These are phyloP conservation scores for Pythium periplocum DNA, from an alignment of 352 stramenopile species.

Conservation along the genomic window DNA sequence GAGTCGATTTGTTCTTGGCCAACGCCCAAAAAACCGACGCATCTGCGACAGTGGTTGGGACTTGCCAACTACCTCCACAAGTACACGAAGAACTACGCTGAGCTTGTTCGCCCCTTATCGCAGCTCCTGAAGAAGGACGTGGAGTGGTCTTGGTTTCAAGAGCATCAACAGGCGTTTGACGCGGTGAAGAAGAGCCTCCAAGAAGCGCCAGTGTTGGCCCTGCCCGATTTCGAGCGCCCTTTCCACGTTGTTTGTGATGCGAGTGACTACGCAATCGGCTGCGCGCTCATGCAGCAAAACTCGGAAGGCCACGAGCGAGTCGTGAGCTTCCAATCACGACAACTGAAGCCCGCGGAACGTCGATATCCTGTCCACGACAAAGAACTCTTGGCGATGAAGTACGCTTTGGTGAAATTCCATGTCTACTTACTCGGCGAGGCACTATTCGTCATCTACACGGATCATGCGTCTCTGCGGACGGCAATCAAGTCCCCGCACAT, in stretches of 20 bases:
- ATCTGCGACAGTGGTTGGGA: slow-evolving; percentile 6
- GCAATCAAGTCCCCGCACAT: slow-evolving; percentile 2
- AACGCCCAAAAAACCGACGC: neutral
- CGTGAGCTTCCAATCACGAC: neutral
- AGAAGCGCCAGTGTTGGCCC: slow-evolving; percentile 11
- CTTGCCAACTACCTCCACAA: slow-evolving; percentile 9
- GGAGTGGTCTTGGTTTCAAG: slow-evolving; percentile 6
- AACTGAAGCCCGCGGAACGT: neutral
- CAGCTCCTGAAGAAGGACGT: slow-evolving; percentile 12
- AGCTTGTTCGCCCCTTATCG: slow-evolving; percentile 7
- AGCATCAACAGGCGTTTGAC: slow-evolving; percentile 8
- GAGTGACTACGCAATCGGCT: slow-evolving; percentile 4
- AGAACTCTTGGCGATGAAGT: slow-evolving; percentile 8
- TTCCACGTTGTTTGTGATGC: slow-evolving; percentile 12
- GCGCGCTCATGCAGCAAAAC: slow-evolving; percentile 2
- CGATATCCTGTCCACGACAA: slow-evolving; percentile 10
- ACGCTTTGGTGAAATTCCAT: slow-evolving; percentile 5
- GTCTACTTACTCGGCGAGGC: slow-evolving; percentile 7
- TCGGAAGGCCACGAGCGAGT: neutral
- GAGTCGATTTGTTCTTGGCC: slow-evolving; percentile 3
- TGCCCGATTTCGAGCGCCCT: slow-evolving; percentile 1
- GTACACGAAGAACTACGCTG: slow-evolving; percentile 15
- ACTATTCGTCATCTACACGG: too few relatives aligned
- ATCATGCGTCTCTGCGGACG: too few relatives aligned
- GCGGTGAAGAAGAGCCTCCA: slow-evolving; percentile 8